Conservation (phyloP, 2,329 filamentous ascomycete genomes). For the Neocucurbitaria cava region DNA sequence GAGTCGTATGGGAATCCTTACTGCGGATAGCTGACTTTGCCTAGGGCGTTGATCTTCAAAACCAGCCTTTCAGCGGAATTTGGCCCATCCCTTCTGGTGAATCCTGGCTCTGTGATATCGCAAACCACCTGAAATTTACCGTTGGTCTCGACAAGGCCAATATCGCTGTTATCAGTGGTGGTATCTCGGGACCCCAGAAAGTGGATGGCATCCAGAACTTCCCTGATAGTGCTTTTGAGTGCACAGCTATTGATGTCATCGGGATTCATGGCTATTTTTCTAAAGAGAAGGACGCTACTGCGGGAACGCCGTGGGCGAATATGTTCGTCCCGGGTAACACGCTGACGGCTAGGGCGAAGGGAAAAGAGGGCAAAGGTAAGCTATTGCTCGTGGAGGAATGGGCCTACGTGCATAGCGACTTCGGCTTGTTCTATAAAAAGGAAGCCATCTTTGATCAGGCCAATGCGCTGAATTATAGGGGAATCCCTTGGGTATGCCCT, state of each 20-base stretch:
- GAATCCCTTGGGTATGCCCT: conserved; percentile 45
- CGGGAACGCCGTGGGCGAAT: conserved; percentile 44
- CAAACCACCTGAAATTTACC: conserved; percentile 38
- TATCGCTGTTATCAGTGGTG: conserved; percentile 47
- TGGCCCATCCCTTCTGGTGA: conserved; percentile 45
- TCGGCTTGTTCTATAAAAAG: conserved; percentile 39
- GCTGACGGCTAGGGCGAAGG: conserved; percentile 34
- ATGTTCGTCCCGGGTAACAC: conserved; percentile 45
- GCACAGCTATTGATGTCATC: conserved; percentile 43
- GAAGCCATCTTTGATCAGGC: conserved; percentile 45
- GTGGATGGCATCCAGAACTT: conserved; percentile 37
- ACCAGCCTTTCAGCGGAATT: conserved; percentile 44
- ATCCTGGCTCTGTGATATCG: conserved; percentile 45
- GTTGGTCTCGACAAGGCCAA: conserved; percentile 33
- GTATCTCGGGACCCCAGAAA: conserved; percentile 40
- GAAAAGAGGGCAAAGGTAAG: conserved; percentile 33
- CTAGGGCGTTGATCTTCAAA: conserved; percentile 46
- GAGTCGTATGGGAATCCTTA: background rate
- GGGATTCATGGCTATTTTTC: conserved; percentile 44
- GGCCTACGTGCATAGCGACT: conserved; percentile 34
- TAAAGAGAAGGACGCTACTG: conserved; percentile 28
- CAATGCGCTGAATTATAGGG: conserved; percentile 43
- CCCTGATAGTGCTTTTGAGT: conserved; percentile 42
- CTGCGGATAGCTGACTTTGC: conserved; percentile 1
- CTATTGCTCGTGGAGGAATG: conserved; percentile 46